Conservation (phyloP, 169 alveolate species). For the Plasmodium relictum region DNA sequence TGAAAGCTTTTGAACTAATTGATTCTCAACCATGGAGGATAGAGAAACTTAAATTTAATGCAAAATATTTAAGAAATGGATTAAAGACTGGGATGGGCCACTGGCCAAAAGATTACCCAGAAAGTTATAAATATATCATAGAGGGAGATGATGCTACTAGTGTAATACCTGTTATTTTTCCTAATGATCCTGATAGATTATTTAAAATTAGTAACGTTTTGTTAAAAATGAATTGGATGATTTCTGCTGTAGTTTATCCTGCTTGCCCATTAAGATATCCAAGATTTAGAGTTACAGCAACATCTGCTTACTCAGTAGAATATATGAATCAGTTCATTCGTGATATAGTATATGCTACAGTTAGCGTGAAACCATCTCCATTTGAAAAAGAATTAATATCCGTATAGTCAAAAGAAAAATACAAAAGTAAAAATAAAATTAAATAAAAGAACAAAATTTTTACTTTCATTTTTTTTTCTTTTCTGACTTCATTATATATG, state of each 20-base stretch:
- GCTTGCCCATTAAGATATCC: constrained; percentile 86
- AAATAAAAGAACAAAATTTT: too few species aligned
- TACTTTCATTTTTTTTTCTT: too few species aligned
- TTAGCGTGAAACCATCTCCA: constrained; percentile 80
- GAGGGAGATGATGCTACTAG: constrained; percentile 85
- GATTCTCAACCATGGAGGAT: constrained; percentile 83
- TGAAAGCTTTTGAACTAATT: constrained; percentile 85
- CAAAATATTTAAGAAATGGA: constrained; percentile 79
- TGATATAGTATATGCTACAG: constrained; percentile 80
- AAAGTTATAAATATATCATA: constrained; percentile 77
- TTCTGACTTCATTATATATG: too few species aligned
- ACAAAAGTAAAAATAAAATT: too few species aligned
- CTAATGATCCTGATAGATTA: constrained; percentile 83
- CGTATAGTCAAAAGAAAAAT: neutral
- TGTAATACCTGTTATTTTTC: constrained; percentile 85
- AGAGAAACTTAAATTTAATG: constrained; percentile 77
- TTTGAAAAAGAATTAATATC: constrained; percentile 7
- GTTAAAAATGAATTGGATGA: constrained; percentile 76
- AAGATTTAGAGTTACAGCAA: constrained; percentile 85
- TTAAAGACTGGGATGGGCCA: constrained; percentile 80
- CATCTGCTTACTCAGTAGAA: constrained; percentile 80
- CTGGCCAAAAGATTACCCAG: constrained; percentile 88
- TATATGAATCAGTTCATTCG: constrained; percentile 82
- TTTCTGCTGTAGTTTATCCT: constrained; percentile 86
- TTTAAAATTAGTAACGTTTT: constrained; percentile 77